Base-by-base conservation (phyloP, 2,329 filamentous ascomycete genomes). In the Cryoendolithus antarcticus region DNA sequence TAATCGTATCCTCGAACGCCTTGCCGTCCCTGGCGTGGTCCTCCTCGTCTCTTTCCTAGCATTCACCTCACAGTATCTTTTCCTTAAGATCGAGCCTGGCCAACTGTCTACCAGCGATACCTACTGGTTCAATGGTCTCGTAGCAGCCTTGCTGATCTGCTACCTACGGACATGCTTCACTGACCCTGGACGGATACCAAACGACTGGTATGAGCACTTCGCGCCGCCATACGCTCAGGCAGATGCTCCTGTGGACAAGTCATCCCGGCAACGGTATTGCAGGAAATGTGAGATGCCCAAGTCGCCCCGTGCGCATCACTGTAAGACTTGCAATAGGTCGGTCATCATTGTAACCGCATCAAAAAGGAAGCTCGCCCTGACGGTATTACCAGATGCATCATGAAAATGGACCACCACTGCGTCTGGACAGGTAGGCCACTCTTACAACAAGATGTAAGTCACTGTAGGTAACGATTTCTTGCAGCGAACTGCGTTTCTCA, bases 381-480 rank as follows among this genome's bases (percentile, higher is more conserved):
- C 12, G 9, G 3, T 6, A 3, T 21, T 28, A 13, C 29, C 42
- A 47, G 45, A 38, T 49, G 82, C 59, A 74, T 86, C 36, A 80
- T 81, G 30, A 81, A 77, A 61, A 88, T 88, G 82, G 82, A 88
- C 62, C 82, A 86, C 62, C 83, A 91, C 63, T 91, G 84, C 55
- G 82, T 84, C 2, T 91, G 84, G 84, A 89, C 82, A 3, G 67
- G 56, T 58, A 54, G 43, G 53, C 15, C 3, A 30, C 46, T 64
- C 31, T 27, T 30, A 9, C 30, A 13, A 6, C 15, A 27, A 39
- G n/a, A 37, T 28, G 13, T 28, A 13, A 10, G 9, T 39, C 13
- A 40, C 30, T 51, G 53, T 57, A 56, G 46, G 54, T 58, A 55
- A 58, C 51, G 38, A 24, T 39, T 13, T 32, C 44, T 45, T 41